Conservation (phyloP, 192 early-diverging fungal species). For the Paraglomus brasilianum region DNA sequence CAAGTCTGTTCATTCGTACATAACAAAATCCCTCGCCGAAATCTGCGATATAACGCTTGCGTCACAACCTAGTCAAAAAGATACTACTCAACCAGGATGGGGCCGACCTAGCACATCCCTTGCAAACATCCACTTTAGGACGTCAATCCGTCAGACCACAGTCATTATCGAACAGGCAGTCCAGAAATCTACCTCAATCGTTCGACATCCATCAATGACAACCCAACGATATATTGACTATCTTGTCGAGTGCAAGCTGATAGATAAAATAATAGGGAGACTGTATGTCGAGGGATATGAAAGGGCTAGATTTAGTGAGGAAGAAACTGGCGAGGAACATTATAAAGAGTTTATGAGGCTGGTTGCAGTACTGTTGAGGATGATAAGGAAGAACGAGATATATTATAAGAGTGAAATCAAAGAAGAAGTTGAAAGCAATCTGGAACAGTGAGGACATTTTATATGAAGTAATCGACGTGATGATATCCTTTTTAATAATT, state of each 20-base stretch:
- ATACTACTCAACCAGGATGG: constrained; percentile 51
- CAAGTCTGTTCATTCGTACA: constrained; percentile 48
- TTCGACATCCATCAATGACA: constrained; percentile 49
- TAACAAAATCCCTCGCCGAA: constrained; percentile 44
- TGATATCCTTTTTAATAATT: too few species aligned
- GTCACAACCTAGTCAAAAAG: constrained; percentile 45
- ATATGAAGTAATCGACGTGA: too few species aligned
- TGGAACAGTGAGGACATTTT: too few species aligned
- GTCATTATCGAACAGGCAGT: constrained; percentile 54
- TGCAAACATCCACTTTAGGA: constrained; percentile 53
- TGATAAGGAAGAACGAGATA: neutral
- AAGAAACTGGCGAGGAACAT: constrained; percentile 19
- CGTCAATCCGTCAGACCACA: constrained; percentile 53
- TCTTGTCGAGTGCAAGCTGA: constrained; percentile 45
- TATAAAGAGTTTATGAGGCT: constrained; percentile 27
- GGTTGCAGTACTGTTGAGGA: constrained; percentile 1
- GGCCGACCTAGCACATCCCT: constrained; percentile 49
- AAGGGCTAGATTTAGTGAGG: constrained; percentile 49
- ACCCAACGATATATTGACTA: constrained; percentile 53
- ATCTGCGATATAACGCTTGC: constrained; percentile 39
- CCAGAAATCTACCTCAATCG: constrained; percentile 36
- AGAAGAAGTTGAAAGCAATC: too few species aligned
- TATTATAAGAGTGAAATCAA: too few species aligned
- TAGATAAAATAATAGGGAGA: constrained; percentile 46
- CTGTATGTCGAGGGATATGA: constrained; percentile 59